phyloP scores from a whole-genome alignment of 371 early-diverging fungal genomes.

The Zopfochytrium polystomum region DNA sequence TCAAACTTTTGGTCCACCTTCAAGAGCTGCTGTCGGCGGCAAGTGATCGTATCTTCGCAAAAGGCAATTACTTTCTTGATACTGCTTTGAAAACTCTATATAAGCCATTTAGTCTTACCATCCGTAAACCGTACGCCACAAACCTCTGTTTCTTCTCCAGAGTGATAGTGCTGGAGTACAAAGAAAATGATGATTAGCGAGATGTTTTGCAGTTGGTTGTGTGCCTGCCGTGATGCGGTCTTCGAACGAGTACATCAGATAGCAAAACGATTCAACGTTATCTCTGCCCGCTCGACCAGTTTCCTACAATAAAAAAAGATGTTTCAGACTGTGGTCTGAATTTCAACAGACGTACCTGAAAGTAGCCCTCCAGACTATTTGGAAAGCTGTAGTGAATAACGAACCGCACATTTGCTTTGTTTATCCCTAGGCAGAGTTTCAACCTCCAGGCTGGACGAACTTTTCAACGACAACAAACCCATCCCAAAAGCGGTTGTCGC shows the following conservation, averaged over 20 bases:
- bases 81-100: not conserved
- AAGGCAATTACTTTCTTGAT: not conserved
- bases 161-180: not conserved
- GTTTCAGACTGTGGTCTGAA: not conserved
- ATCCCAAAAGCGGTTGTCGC: slow-evolving; percentile 99
- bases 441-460: no score
- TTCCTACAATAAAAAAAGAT: slow-evolving; percentile 49
- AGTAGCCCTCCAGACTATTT: slow-evolving; percentile 96
- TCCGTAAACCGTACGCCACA: not conserved
- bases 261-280: slow-evolving; percentile 80
- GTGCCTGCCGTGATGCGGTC: slow-evolving; percentile 68
- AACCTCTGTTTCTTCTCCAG: not conserved
- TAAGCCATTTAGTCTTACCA: not conserved
- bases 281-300: slow-evolving; percentile 99
- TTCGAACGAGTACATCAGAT: slow-evolving; percentile 81
- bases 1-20: not conserved
- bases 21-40: not conserved
- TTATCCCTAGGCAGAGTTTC: no score
- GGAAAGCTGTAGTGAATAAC: slow-evolving; percentile 97
- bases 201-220: no score
- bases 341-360: slow-evolving; percentile 63
- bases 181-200: no score
- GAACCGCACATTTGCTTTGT: slow-evolving; percentile 98
- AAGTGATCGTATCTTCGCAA: not conserved
- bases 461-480: slow-evolving; percentile 61